Conservation (phyloP, 352 stramenopile species). For the Elongisporangium anandrum region DNA sequence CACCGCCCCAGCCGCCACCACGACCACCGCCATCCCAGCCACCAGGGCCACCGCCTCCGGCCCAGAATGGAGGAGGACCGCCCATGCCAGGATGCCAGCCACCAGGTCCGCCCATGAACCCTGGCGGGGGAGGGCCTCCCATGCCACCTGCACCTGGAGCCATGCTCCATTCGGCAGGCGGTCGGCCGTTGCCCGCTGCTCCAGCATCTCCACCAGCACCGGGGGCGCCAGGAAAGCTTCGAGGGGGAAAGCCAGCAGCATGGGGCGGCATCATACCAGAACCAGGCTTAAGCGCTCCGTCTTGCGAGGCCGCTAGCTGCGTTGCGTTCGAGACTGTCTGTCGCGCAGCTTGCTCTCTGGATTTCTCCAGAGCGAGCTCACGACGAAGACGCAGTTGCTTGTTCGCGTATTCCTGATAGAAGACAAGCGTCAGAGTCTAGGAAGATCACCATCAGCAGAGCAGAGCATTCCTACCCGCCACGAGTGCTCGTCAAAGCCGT, state of each 20-base stretch:
- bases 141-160: conserved; percentile 20
- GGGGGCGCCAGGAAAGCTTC: conserved; percentile 8
- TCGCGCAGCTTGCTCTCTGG: conserved; percentile 74
- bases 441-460: neutral
- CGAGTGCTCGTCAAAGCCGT: conserved; percentile 89
- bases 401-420: conserved; percentile 72
- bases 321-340: conserved; percentile 59
- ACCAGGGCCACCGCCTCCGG: conserved; percentile 29
- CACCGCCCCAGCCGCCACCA: conserved; percentile 43
- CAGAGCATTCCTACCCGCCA: conserved; percentile 41
- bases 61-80: conserved; percentile 43
- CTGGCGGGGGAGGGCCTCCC: conserved; percentile 17
- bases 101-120: conserved; percentile 57
- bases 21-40: conserved; percentile 36
- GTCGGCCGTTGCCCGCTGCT: neutral
- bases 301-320: conserved; percentile 28
- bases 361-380: conserved; percentile 69
- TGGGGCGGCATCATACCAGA: conserved; percentile 27
- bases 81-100: conserved; percentile 72
- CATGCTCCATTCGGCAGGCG: conserved; percentile 15
- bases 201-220: neutral
- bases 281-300: conserved; percentile 12
- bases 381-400: conserved; percentile 68
- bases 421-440: neutral
- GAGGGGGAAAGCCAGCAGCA: conserved; percentile 16